These are phyloP conservation scores for Wickerhamomyces sp. DNA, from an alignment of 1,139 yeast species.

Conservation along the genomic window DNA sequence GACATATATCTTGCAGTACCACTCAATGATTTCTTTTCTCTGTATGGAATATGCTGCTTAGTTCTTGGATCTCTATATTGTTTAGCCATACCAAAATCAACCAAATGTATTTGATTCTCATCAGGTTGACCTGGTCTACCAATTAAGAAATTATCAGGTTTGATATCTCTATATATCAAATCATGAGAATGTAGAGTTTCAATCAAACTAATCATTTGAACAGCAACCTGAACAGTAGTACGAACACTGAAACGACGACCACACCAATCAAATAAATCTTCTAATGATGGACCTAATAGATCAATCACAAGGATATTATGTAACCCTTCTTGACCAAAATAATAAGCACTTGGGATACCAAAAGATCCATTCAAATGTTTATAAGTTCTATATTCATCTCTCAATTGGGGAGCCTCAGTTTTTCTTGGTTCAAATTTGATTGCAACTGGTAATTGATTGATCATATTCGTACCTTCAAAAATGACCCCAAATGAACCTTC, in stretches of 20 bases:
- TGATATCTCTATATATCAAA: constrained; percentile 88
- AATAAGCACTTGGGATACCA: constrained; percentile 93
- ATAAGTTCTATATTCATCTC: constrained; percentile 94
- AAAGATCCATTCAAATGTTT: constrained; percentile 74
- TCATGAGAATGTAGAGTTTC: constrained; percentile 87
- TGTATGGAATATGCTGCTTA: constrained; percentile 91
- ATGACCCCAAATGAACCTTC: constrained; percentile 98
- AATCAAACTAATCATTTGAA: constrained; percentile 85
- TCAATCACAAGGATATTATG: constrained; percentile 93
- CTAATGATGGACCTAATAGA: constrained; percentile 89
- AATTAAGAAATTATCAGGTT: constrained; percentile 91
- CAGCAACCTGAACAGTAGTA: constrained; percentile 86
- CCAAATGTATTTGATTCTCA: constrained; percentile 57
- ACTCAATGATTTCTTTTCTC: constrained; percentile 88
- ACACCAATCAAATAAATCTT: constrained; percentile 97
- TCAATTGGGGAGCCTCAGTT: constrained; percentile 94
- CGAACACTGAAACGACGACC: constrained; percentile 84
- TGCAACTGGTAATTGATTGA: constrained; percentile 75
- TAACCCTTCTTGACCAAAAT: constrained; percentile 96
- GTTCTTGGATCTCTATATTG: constrained; percentile 95
- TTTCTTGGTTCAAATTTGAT: constrained; percentile 83
- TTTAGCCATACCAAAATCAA: constrained; percentile 96
- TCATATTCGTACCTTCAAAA: constrained; percentile 87
- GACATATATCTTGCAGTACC: constrained; percentile 99
- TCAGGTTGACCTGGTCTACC: constrained; percentile 75